Conservation (phyloP, 192 early-diverging fungal genomes). For the Backusella circina region DNA sequence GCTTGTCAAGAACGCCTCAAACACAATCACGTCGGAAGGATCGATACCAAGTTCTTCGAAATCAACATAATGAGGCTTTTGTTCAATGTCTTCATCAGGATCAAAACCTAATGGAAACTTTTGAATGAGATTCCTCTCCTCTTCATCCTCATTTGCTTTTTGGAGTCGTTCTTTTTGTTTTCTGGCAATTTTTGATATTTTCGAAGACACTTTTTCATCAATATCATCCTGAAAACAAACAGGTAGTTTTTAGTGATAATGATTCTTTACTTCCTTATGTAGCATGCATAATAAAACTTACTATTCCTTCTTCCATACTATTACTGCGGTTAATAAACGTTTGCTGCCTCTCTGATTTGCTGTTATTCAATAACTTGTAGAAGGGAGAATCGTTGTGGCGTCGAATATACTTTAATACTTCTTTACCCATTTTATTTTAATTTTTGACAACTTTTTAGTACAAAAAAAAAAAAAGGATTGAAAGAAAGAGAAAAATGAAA, state of each 20-base stretch:
- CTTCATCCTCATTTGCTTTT: conserved; percentile 42
- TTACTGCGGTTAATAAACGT: conserved; percentile 58
- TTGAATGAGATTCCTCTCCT: conserved; percentile 23
- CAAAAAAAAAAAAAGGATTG: neutral
- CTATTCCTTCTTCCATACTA: conserved; percentile 48
- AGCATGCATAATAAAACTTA: neutral
- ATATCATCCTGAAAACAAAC: conserved; percentile 52
- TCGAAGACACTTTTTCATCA: conserved; percentile 85
- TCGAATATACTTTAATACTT: conserved; percentile 27
- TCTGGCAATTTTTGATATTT: conserved; percentile 82
- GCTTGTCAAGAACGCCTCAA: conserved; percentile 86
- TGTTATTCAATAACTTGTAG: conserved; percentile 70
- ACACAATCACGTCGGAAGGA: conserved; percentile 68
- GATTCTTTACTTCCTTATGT: neutral
- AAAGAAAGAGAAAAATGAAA: neutral
- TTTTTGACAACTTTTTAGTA: neutral
- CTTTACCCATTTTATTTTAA: conserved; percentile 47
- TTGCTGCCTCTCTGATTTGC: conserved; percentile 46
- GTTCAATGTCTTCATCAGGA: conserved; percentile 57
- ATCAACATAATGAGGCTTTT: conserved; percentile 64
- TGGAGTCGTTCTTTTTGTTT: conserved; percentile 90
- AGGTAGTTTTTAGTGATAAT: neutral
- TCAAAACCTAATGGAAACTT: conserved; percentile 34
- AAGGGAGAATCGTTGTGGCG: conserved; percentile 73
- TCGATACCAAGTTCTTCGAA: conserved; percentile 77